These are phyloP conservation scores for Cryptosporidium ryanae DNA, from an alignment of 169 alveolate genomes.

Conservation along the genomic window DNA sequence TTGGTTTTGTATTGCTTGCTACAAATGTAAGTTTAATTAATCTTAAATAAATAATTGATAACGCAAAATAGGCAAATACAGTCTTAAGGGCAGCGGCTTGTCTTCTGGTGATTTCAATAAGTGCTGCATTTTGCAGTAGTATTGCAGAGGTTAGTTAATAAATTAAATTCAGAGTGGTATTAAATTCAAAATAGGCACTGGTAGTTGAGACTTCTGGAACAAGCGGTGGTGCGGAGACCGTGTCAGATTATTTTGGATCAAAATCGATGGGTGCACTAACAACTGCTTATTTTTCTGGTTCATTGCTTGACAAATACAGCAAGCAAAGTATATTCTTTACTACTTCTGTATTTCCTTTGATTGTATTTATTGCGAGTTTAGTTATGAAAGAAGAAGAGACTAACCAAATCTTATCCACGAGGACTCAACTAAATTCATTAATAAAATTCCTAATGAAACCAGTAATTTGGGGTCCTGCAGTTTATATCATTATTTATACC, in stretches of 20 bases:
- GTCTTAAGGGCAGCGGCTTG: conserved; percentile 76
- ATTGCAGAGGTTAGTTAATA: conserved; percentile 86
- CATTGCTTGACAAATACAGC: conserved; percentile 86
- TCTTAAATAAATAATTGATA: conserved; percentile 3
- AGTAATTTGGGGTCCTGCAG: conserved; percentile 89
- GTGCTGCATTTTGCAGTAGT: conserved; percentile 88
- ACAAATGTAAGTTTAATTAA: conserved; percentile 51
- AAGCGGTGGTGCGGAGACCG: conserved; percentile 83
- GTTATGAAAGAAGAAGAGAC: conserved; percentile 86
- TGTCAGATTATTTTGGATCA: conserved; percentile 90
- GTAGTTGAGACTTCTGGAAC: conserved; percentile 72
- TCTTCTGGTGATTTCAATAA: conserved; percentile 77
- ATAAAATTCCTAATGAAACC: conserved; percentile 86
- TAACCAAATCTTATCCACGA: conserved; percentile 78
- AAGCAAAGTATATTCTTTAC: conserved; percentile 88
- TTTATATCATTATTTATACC: conserved; percentile 88
- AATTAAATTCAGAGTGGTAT: background rate
- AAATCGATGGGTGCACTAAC: conserved; percentile 90
- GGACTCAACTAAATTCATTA: conserved; percentile 83
- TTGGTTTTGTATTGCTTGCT: conserved; percentile 84
- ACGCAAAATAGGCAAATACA: conserved; percentile 71
- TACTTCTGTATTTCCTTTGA: conserved; percentile 89
- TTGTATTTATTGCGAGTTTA: conserved; percentile 84
- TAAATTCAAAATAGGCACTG: conserved; percentile 42
- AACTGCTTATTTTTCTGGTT: conserved; percentile 94